Evolutionary conservation across 495 filamentous ascomycete species (phyloP).

Genomic region (Pyrenula aspistea): DNA sequence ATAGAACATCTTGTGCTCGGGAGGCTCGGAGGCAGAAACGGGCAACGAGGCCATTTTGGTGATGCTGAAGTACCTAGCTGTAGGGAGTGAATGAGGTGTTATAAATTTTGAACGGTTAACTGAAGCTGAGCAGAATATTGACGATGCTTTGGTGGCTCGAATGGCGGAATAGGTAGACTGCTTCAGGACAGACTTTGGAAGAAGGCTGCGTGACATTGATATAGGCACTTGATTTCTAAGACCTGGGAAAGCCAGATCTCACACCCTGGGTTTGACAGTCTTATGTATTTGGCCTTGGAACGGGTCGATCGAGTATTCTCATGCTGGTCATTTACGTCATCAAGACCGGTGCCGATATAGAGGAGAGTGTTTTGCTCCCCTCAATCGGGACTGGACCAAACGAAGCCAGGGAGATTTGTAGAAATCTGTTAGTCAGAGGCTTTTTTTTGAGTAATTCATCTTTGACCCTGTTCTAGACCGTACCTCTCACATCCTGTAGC

Average conservation of each 20-base stretch:
- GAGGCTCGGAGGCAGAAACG: conserved; percentile 16
- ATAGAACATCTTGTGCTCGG: conserved; percentile 44
- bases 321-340: background rate
- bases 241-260: background rate
- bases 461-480: too few relatives aligned
- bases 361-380: background rate
- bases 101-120: background rate
- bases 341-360: background rate
- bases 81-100: background rate
- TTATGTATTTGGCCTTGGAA: background rate
- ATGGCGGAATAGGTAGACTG: background rate
- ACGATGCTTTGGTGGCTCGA: background rate
- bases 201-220: background rate
- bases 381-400: too few relatives aligned
- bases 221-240: background rate
- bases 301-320: background rate
- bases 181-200: background rate
- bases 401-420: too few relatives aligned
- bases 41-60: background rate
- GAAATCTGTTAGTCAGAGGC: too few relatives aligned
- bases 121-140: background rate
- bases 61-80: background rate
- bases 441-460: too few relatives aligned
- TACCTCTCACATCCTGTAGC: too few relatives aligned
- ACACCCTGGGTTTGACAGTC: background rate